Evolutionary conservation across 306 rosid genomes (phyloP).

Genomic region (Cucurbita argyrosperma): DNA sequence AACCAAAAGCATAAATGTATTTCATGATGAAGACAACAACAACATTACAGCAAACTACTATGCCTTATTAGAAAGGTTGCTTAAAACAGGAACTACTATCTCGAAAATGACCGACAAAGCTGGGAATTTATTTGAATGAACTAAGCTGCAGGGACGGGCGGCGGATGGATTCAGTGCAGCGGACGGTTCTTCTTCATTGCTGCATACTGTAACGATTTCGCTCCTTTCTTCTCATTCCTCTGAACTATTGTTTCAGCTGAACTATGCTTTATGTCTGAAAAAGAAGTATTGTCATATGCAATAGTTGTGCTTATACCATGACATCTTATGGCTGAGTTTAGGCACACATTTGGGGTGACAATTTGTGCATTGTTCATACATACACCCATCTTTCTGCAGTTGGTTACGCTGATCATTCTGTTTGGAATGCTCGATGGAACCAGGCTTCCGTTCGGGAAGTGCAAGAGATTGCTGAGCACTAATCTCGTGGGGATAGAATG

Average conservation of each 20-base stretch:
- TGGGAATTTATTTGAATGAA: neutral
- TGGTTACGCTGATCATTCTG: constrained; percentile 32
- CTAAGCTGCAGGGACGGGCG: neutral
- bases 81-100: neutral
- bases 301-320: constrained; percentile 37
- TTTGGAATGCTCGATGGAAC: constrained; percentile 37
- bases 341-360: constrained; percentile 31
- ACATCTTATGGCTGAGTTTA: constrained; percentile 28
- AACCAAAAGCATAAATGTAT: neutral
- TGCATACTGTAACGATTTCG: constrained; percentile 5
- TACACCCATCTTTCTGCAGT: constrained; percentile 21
- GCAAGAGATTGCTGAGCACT: constrained; percentile 24
- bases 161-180: neutral
- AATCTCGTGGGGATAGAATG: constrained; percentile 40
- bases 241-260: constrained; percentile 6
- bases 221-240: constrained; percentile 4
- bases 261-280: neutral
- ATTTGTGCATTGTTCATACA: constrained; percentile 41
- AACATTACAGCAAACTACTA: neutral
- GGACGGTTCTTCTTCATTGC: neutral
- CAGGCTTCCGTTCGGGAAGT: constrained; percentile 39
- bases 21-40: neutral
- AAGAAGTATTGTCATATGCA: constrained; percentile 10
- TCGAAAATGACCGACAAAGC: neutral
- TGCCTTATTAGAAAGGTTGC: constrained; percentile 4